Evolutionary conservation across 148 eudicot genomes (phyloP).

Genomic region (Chenopodium quinoa): DNA sequence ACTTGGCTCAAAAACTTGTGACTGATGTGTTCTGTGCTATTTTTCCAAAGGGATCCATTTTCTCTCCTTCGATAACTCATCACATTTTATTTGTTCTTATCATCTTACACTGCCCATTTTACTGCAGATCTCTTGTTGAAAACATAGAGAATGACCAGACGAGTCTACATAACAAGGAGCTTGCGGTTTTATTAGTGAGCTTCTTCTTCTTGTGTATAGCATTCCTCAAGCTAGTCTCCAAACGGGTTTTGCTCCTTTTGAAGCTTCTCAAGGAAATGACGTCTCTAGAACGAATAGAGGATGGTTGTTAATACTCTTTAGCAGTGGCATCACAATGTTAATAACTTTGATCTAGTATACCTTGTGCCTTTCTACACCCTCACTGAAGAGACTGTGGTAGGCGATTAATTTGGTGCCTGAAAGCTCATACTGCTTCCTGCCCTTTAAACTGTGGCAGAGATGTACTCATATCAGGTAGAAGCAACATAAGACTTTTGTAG

Average conservation of each 20-base stretch:
- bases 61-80: background rate
- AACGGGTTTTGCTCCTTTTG: slow-evolving; percentile 37
- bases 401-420: background rate
- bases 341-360: slow-evolving; percentile 42
- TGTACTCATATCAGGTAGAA: slow-evolving; percentile 10
- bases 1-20: background rate
- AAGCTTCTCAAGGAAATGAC: slow-evolving; percentile 32
- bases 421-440: slow-evolving; percentile 10
- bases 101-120: background rate
- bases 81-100: background rate
- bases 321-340: slow-evolving; percentile 57
- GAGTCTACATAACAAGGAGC: slow-evolving; percentile 66
- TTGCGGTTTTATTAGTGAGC: slow-evolving; percentile 55
- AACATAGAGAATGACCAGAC: slow-evolving; percentile 58
- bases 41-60: background rate
- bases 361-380: background rate
- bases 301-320: slow-evolving; percentile 56
- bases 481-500: background rate
- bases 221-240: slow-evolving; percentile 53
- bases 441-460: slow-evolving; percentile 2
- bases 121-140: slow-evolving; percentile 64
- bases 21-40: background rate
- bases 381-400: background rate
- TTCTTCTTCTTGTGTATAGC: slow-evolving; percentile 60
- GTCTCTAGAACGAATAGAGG: slow-evolving; percentile 30